Conservation (phyloP, 495 filamentous ascomycete species). For the Aspergillus baeticus region DNA sequence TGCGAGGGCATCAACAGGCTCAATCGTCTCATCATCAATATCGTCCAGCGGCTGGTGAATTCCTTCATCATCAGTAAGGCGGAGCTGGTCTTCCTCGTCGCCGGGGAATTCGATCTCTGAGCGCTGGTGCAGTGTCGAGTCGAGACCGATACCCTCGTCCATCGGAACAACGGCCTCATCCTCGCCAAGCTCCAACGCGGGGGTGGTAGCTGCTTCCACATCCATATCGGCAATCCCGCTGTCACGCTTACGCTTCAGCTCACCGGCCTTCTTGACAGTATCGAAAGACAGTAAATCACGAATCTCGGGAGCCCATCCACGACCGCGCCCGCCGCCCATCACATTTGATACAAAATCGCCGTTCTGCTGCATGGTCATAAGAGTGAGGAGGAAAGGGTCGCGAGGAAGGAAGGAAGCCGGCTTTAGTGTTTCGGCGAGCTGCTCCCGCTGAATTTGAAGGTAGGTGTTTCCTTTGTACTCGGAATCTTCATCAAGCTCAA, state of each 20-base stretch:
- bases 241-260: conserved; percentile 92
- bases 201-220: conserved; percentile 61
- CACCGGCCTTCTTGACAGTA: conserved; percentile 69
- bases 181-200: conserved; percentile 65
- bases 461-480: conserved; percentile 49
- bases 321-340: conserved; percentile 72
- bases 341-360: conserved; percentile 79
- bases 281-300: conserved; percentile 81
- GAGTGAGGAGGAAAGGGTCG: conserved; percentile 77
- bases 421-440: conserved; percentile 78
- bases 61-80: conserved; percentile 54
- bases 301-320: conserved; percentile 87
- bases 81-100: conserved; percentile 50
- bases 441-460: conserved; percentile 77
- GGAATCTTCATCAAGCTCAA: conserved; percentile 66
- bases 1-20: conserved; percentile 79
- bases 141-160: conserved; percentile 51
- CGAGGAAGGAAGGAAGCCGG: conserved; percentile 76
- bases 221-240: conserved; percentile 81
- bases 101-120: conserved; percentile 63
- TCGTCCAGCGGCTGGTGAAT: conserved; percentile 43
- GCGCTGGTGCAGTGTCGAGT: conserved; percentile 48
- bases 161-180: conserved; percentile 53
- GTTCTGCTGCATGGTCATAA: conserved; percentile 87
- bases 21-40: conserved; percentile 80